Base-by-base conservation (phyloP, 2,329 filamentous ascomycete species). In the Lithohypha guttulata region DNA sequence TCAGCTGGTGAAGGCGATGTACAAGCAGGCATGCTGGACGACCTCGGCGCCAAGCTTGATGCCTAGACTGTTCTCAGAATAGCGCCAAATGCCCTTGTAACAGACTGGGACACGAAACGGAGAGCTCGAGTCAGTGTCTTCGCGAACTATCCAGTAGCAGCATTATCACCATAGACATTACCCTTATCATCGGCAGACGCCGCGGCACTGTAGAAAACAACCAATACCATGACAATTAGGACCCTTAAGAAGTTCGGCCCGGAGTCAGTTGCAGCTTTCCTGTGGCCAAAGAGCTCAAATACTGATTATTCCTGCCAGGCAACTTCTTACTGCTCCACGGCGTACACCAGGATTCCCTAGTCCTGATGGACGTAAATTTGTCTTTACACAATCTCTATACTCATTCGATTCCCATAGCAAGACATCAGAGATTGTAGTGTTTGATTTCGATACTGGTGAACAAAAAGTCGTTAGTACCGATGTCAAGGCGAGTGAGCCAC, bases 311-410 rank as follows among this genome's bases (percentile, higher is more conserved):
- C 13, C 9, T 32, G 18, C 10, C 21, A 66, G 64, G 55, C 60
- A 65, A 32, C 58, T 69, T 25, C 55, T 69, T 41, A 60, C 59
- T 47, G 64, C 65, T 39, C 66, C 66, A 21, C 57, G 65, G 43
- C 57, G 65, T 44, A 66, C 63, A 22, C 53, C 61, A 27, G 65
- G 61, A 27, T 48, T 59, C 35, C 65, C 66, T 19, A 67, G 65
- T 47, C 51, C 63, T 2, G 53, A 60, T 17, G 66, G 66, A n/a
- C 66, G 59, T 10, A 56, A 67, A 19, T 61, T 63, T 4, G 56
- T 68, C 8, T 69, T 66, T 50, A 66, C 62, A 6, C 63, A 68
- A 39, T 64, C 64, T 2, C 57, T 59, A n/a, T 69, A 69, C 45
- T 68, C 64, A 15, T 69, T 69, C 48, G 62, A 68, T 20, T 62